Percentiles rank a stretch among this genome's conserved stretches.
Evolutionary conservation across 2,329 filamentous ascomycete genomes (phyloP).

Genomic region (Phoma sp.): DNA sequence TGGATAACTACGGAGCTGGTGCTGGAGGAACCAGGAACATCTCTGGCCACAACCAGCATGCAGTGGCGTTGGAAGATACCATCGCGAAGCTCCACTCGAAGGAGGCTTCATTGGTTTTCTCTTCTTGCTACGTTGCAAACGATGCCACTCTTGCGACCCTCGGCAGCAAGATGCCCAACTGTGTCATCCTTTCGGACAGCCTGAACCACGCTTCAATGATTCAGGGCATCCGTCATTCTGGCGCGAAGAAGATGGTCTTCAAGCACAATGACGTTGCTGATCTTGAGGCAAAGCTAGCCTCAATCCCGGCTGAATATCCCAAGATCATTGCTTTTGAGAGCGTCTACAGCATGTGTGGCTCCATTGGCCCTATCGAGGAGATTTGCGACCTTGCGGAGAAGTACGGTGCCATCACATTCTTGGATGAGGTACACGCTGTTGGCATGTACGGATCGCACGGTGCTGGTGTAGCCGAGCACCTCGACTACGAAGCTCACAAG

Average conservation of each 20-base stretch:
- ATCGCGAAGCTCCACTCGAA: conserved; percentile 90
- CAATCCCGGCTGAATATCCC: conserved; percentile 80
- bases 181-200: conserved; percentile 96
- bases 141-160: conserved; percentile 95
- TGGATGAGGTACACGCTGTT: conserved; percentile 98
- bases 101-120: conserved; percentile 91
- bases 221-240: conserved; percentile 96
- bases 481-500: conserved; percentile 88
- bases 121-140: conserved; percentile 97
- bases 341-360: conserved; percentile 99
- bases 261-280: conserved; percentile 97
- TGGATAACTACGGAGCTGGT: conserved; percentile 93
- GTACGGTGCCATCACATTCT: conserved; percentile 95
- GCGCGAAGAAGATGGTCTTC: conserved; percentile 97
- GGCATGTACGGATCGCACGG: conserved; percentile 98
- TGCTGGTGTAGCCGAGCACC: conserved; percentile 94
- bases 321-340: conserved; percentile 99
- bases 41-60: conserved; percentile 96
- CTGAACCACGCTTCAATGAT: conserved; percentile 99
- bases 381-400: conserved; percentile 97
- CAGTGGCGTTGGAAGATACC: conserved; percentile 80
- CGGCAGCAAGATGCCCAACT: conserved; percentile 95
- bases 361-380: conserved; percentile 91
- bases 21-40: conserved; percentile 97
- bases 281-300: conserved; percentile 88